Evolutionary conservation across 371 early-diverging fungal species (phyloP), one percentile per base, ranked within the genome.

Genomic region (Syncephalastrum racemosum): DNA sequence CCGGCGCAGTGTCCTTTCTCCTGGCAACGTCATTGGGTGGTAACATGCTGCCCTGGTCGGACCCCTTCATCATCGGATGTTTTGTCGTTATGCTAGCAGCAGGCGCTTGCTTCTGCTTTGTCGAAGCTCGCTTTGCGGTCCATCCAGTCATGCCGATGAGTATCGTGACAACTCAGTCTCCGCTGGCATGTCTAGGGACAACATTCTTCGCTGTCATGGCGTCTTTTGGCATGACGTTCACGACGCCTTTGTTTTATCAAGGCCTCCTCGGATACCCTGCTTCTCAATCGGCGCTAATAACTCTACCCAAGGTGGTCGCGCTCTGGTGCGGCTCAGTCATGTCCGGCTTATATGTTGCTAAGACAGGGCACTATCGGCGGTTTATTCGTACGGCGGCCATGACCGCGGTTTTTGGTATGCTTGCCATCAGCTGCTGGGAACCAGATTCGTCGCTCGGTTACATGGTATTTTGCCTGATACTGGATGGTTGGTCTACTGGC

Each of bases 1-100:
- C 62, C 4, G 58, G 78, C 27, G 81, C 87, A 1, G 63, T 86
- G 15, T 61, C 77, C 4, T 63, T 91, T 19, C 66, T 88, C 23
- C 44, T 87, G 47, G 82, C 85, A 12, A 77, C 85, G 18, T 70
- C 84, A 10, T 80, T 88, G 83, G 86, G 87, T 58, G 86, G 88
- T 18, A 76, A 75, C 54, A 70, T 77, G 15, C 69, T 75, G 55
- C 60, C 73, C 2, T 85, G 91, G 92, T 60, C 68, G 16, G 79
- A 88, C 31, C 83, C 81, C 7, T 49, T 74, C 44, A 79, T 85
- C 13, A 74, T 84, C 43, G 80, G 81, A 0, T 66, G 88, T 19
- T 62, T 88, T 13, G 63, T 71, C 15, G 80, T 69, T 14, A 80
- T 81, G 6, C 60, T 67, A 14, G 63, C 67, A 0, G 53, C 83